phyloP scores from a whole-genome alignment of 2,329 filamentous ascomycete genomes.

The Curvularia sp. region DNA sequence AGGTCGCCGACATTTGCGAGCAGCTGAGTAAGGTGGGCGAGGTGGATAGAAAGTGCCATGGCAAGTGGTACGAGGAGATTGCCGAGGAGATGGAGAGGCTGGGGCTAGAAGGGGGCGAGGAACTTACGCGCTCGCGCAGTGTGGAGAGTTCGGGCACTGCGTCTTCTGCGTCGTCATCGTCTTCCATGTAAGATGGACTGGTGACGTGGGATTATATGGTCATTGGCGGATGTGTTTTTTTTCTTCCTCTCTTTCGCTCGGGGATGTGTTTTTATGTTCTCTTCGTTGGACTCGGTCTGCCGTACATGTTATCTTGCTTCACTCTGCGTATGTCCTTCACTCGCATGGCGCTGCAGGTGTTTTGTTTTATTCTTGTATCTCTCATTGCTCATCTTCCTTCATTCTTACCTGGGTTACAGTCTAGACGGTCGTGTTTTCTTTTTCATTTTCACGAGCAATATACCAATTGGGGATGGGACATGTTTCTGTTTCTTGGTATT shows the following conservation, averaged over 20 bases:
- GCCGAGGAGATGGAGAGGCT: slow-evolving; percentile 60
- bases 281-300: background rate
- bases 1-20: slow-evolving; percentile 73
- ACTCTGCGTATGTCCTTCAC: slow-evolving; percentile 7
- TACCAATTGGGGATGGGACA: background rate
- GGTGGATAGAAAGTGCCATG: slow-evolving; percentile 73
- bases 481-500: slow-evolving; percentile 1
- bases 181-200: slow-evolving; percentile 3
- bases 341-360: slow-evolving; percentile 14
- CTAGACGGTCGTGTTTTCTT: background rate
- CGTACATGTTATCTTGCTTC: background rate
- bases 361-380: background rate
- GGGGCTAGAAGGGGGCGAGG: slow-evolving; percentile 42
- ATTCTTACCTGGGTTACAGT: background rate
- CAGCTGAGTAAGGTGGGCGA: slow-evolving; percentile 68
- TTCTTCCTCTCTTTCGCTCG: background rate
- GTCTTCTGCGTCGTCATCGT: slow-evolving; percentile 4
- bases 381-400: background rate
- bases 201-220: background rate
- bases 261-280: background rate
- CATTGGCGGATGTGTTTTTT: background rate
- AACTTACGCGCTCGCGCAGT: slow-evolving; percentile 35
- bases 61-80: slow-evolving; percentile 73
- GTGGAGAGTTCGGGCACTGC: slow-evolving; percentile 29
- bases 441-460: background rate